Evolutionary conservation across 2,329 filamentous ascomycete species (phyloP), one percentile per base, ranked within the genome.

Genomic region (Lasiodiplodia theobromae): DNA sequence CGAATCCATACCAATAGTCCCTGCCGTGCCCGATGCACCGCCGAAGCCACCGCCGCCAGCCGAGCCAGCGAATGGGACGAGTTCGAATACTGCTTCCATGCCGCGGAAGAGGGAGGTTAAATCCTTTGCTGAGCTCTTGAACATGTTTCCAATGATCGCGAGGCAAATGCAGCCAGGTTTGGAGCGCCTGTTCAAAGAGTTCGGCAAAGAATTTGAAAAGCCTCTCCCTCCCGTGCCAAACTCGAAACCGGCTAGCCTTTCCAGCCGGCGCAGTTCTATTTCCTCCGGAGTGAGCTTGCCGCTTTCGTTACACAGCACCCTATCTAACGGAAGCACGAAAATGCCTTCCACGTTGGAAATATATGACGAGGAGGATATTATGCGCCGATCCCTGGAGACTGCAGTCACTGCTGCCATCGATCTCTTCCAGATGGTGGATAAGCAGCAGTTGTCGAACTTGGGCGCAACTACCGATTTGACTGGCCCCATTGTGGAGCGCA

Each of bases 381-480:
- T 99, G 90, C 87, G 95, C 68, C 90, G 90, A 25, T 93, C 94
- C 18, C 83, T 98, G 16, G 96, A 99, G 80, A 96, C 92, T 1
- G 94, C 95, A 1, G 92, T 99, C 12, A 97, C 93, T 11, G 88
- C 92, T 11, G 96, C 94, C 0, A 98, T 99, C 72, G 96, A 99
- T 75, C 86, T 98, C 1, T 99, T 99, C 73, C 95, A 98, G 75
- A 90, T 90, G 69, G 95, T 99, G 6, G 96, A 99, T 77, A 97
- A 97, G 78, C 93, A 97, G 74, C 96, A 98, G 75, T 84, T 99
- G 34, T 97, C 95, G 3, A 86, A 97, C 44, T 85, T 99, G 4
- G 96, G 94, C 21, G 92, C 94, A 4, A 97, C 94, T 1, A 99
- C 96, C 2, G 94, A 97, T 76, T 82, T 99, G 64, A 98, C 96